Conservation (phyloP, 768 basidiomycete genomes). For the Mycena kentingensis region DNA sequence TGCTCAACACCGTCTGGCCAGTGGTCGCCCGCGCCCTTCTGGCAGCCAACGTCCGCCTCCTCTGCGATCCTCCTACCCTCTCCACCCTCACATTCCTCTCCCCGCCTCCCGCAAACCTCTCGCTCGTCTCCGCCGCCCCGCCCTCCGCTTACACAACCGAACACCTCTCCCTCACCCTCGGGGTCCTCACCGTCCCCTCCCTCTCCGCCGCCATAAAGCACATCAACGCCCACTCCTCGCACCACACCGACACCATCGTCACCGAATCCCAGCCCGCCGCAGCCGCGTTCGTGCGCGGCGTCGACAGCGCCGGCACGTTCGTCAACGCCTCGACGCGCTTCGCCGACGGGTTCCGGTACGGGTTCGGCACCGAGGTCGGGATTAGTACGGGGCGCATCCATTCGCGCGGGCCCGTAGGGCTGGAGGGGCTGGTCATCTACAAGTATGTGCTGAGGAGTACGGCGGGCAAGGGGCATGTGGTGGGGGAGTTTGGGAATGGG, state of each 20-base stretch:
- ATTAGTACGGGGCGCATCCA: slow-evolving; percentile 97
- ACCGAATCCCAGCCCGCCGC: slow-evolving; percentile 73
- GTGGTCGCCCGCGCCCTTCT: slow-evolving; percentile 74
- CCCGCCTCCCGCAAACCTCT: slow-evolving; percentile 41
- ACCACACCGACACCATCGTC: slow-evolving; percentile 93
- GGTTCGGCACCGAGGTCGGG: slow-evolving; percentile 97
- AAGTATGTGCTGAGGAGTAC: slow-evolving; percentile 91
- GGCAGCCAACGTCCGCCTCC: slow-evolving; percentile 66
- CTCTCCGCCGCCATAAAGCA: slow-evolving; percentile 76
- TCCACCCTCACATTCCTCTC: slow-evolving; percentile 47
- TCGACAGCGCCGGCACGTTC: slow-evolving; percentile 91
- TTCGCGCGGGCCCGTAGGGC: slow-evolving; percentile 92
- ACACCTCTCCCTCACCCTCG: slow-evolving; percentile 82
- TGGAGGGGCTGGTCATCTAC: slow-evolving; percentile 93
- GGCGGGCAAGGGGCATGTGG: slow-evolving; percentile 75
- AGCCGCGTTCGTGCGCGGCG: slow-evolving; percentile 77
- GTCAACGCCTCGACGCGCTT: slow-evolving; percentile 96
- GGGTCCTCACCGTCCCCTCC: slow-evolving; percentile 75
- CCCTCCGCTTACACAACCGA: slow-evolving; percentile 81
- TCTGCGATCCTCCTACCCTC: slow-evolving; percentile 74
- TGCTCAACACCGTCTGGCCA: slow-evolving; percentile 79
- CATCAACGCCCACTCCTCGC: slow-evolving; percentile 92
- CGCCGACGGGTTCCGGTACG: slow-evolving; percentile 94
- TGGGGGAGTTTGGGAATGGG: slow-evolving; percentile 86
- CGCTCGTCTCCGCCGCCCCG: slow-evolving; percentile 54